These are phyloP conservation scores for Apiotrichum siamense DNA, from an alignment of 1,284 basidiomycete genomes.

Conservation along the genomic window DNA sequence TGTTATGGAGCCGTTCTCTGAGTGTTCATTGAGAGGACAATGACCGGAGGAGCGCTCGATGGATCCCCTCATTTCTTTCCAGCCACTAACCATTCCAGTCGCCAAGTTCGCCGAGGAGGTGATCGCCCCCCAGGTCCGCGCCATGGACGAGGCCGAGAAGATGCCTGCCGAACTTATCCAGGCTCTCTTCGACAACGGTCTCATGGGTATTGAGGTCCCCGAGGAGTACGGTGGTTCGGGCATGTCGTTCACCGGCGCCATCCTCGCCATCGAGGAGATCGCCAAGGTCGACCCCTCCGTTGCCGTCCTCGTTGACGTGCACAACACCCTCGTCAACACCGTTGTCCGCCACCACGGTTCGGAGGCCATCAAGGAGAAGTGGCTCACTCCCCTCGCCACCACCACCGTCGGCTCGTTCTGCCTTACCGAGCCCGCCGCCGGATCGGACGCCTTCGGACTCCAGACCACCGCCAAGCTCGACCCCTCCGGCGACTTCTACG, in stretches of 20 bases:
- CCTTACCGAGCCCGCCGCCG: constrained; percentile 84
- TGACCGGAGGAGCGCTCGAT: too few relatives aligned
- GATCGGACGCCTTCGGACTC: constrained; percentile 94
- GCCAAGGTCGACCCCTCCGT: constrained; percentile 95
- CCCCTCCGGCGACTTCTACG: constrained; percentile 28
- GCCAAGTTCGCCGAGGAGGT: constrained; percentile 82
- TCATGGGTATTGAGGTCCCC: constrained; percentile 95
- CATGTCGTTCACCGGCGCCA: constrained; percentile 87
- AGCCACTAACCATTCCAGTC: constrained; percentile 52
- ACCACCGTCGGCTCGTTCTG: constrained; percentile 91
- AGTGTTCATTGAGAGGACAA: too few relatives aligned
- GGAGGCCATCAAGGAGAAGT: constrained; percentile 78
- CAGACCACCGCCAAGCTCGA: constrained; percentile 87
- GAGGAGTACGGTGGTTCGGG: constrained; percentile 80
- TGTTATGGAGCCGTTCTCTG: too few relatives aligned
- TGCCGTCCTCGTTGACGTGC: constrained; percentile 93
- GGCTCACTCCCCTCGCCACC: constrained; percentile 75
- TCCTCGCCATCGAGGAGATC: constrained; percentile 86
- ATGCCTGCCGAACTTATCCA: constrained; percentile 81
- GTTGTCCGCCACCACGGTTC: constrained; percentile 83
- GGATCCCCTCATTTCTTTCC: not conserved
- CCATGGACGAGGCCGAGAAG: constrained; percentile 96
- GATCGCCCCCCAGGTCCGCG: constrained; percentile 80
- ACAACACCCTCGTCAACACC: constrained; percentile 97
- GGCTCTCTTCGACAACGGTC: constrained; percentile 88